These are phyloP conservation scores for Lantana camara DNA, from an alignment of 257 asterid genomes.

Conservation along the genomic window DNA sequence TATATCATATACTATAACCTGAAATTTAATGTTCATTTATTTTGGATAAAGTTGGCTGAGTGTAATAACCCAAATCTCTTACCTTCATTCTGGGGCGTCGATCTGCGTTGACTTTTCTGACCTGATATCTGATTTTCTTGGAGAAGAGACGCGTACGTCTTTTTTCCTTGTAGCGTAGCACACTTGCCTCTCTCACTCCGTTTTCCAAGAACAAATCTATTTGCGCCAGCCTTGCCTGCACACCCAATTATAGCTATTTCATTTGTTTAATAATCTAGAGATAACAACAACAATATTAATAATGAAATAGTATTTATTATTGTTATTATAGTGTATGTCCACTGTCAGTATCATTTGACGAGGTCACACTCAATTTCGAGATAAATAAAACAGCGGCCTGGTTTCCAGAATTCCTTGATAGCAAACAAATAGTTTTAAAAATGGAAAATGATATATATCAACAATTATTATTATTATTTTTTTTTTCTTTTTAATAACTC, in stretches of 20 bases:
- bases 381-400: neutral
- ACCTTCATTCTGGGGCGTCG: constrained; percentile 90
- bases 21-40: no score
- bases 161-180: constrained; percentile 73
- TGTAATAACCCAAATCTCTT: no score
- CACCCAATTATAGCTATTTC: constrained; percentile 15
- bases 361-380: no score
- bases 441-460: neutral
- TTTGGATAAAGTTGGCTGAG: no score
- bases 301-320: no score
- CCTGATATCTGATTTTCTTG: constrained; percentile 78
- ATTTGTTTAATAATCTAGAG: no score
- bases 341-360: no score
- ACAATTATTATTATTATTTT: neutral
- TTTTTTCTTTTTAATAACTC: no score
- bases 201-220: constrained; percentile 76
- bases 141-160: constrained; percentile 70
- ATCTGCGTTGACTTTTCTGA: constrained; percentile 85
- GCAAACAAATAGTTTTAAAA: neutral
- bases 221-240: constrained; percentile 77
- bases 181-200: constrained; percentile 75
- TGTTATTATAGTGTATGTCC: no score
- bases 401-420: neutral
- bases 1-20: no score
- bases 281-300: no score